Conservation (phyloP, 352 stramenopile genomes). For the Phytophthora agathidicida region DNA sequence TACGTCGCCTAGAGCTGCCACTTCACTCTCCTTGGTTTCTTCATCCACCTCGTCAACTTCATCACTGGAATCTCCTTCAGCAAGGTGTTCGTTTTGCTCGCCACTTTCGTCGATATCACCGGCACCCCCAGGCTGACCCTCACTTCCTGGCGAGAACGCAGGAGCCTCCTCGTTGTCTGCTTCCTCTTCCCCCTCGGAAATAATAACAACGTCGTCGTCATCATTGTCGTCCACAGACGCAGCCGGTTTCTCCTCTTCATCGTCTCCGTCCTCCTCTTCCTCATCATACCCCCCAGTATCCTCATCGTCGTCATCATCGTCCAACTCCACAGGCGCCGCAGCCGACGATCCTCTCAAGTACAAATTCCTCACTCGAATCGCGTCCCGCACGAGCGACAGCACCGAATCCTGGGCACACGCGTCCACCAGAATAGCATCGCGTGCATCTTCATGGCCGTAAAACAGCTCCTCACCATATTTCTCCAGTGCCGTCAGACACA, state of each 20-base stretch:
- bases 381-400: conserved; percentile 58
- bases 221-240: conserved; percentile 26
- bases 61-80: conserved; percentile 27
- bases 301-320: conserved; percentile 57
- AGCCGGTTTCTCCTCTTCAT: conserved; percentile 28
- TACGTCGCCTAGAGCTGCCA: conserved; percentile 37
- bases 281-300: conserved; percentile 33
- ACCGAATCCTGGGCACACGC: conserved; percentile 64
- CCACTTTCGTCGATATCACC: conserved; percentile 3
- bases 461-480: conserved; percentile 78
- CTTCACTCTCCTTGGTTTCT: conserved; percentile 29
- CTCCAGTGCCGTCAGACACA: conserved; percentile 63
- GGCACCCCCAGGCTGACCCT: conserved; percentile 5
- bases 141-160: conserved; percentile 11
- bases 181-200: conserved; percentile 54
- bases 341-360: conserved; percentile 56
- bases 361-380: conserved; percentile 53
- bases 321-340: conserved; percentile 58
- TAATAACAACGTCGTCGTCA: conserved; percentile 56
- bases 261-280: conserved; percentile 37
- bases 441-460: conserved; percentile 57
- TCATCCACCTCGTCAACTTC: conserved; percentile 28
- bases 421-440: conserved; percentile 68
- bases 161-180: conserved; percentile 10
- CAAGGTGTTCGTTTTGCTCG: conserved; percentile 22